phyloP scores from a whole-genome alignment of 169 alveolate species.

The Amoebophrya sp. region DNA sequence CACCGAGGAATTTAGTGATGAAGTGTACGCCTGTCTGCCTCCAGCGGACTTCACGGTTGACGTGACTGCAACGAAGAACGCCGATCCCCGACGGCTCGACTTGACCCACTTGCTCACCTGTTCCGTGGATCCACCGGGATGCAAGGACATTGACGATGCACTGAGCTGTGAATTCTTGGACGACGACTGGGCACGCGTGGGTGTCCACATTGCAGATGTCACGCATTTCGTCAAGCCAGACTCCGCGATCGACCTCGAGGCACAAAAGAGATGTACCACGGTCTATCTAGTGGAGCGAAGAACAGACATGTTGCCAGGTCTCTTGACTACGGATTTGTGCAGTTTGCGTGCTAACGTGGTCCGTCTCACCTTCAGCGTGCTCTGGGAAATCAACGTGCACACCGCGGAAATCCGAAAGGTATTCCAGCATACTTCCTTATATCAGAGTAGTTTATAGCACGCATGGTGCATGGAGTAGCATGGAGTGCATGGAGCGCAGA shows the following conservation, averaged over 20 bases:
- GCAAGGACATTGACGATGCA: conserved; percentile 98
- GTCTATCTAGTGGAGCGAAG: conserved; percentile 92
- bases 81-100: conserved; percentile 57
- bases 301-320: conserved; percentile 95
- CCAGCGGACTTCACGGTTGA: conserved; percentile 73
- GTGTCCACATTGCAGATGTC: conserved; percentile 98
- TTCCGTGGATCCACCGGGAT: conserved; percentile 98
- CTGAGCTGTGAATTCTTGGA: conserved; percentile 70
- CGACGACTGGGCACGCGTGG: conserved; percentile 64
- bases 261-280: conserved; percentile 71
- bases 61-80: conserved; percentile 54
- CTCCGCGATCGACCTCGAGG: conserved; percentile 89
- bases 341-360: conserved; percentile 10
- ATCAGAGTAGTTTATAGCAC: too few species aligned
- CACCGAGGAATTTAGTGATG: conserved; percentile 64
- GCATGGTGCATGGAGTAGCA: too few species aligned
- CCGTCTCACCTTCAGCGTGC: neutral
- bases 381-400: neutral
- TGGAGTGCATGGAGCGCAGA: too few species aligned
- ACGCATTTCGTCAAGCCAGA: conserved; percentile 90
- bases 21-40: conserved; percentile 78
- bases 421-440: neutral
- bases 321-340: conserved; percentile 50
- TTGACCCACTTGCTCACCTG: conserved; percentile 73
- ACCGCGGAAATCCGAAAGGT: neutral